phyloP scores from a whole-genome alignment of 805 yeast genomes.

The Candida germanica region DNA sequence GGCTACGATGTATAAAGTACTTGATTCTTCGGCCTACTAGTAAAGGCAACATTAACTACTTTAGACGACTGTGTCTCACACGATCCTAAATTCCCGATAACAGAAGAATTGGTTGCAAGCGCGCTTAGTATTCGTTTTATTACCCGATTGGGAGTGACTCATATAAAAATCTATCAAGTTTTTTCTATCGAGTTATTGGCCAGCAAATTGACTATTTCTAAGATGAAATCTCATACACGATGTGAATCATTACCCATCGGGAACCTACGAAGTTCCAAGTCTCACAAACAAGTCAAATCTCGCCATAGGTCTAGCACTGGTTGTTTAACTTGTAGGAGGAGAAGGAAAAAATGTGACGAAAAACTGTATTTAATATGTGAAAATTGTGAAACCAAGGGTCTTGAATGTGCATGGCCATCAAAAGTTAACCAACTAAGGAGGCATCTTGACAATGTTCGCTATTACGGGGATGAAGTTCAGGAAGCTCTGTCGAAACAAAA shows the following conservation, averaged over 20 bases:
- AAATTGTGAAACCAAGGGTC: conserved; percentile 20
- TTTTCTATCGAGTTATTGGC: background rate
- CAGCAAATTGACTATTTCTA: too few species aligned
- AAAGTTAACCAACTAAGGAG: conserved; percentile 20
- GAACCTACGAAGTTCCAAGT: too few species aligned
- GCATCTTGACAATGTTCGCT: conserved; percentile 21
- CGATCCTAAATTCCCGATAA: too few species aligned
- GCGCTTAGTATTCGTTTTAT: conserved; percentile 24
- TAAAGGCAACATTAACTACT: too few species aligned
- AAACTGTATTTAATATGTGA: conserved; percentile 27
- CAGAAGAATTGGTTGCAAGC: conserved; percentile 20
- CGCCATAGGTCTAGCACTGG: conserved; percentile 28
- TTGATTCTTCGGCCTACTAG: too few species aligned
- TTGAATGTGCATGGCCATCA: conserved; percentile 28
- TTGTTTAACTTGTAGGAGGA: conserved; percentile 28
- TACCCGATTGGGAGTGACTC: conserved; percentile 28
- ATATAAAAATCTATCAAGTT: conserved; percentile 5
- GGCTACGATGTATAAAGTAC: too few species aligned
- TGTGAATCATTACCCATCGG: too few species aligned
- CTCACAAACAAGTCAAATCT: conserved; percentile 9
- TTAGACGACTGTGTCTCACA: too few species aligned
- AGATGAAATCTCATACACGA: too few species aligned
- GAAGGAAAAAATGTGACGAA: conserved; percentile 33
- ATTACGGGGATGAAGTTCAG: conserved; percentile 16
- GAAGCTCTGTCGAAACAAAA: too few species aligned